Evolutionary conservation across 108 stramenopile species (phyloP).

Genomic region (Schizochytrium sp.): DNA sequence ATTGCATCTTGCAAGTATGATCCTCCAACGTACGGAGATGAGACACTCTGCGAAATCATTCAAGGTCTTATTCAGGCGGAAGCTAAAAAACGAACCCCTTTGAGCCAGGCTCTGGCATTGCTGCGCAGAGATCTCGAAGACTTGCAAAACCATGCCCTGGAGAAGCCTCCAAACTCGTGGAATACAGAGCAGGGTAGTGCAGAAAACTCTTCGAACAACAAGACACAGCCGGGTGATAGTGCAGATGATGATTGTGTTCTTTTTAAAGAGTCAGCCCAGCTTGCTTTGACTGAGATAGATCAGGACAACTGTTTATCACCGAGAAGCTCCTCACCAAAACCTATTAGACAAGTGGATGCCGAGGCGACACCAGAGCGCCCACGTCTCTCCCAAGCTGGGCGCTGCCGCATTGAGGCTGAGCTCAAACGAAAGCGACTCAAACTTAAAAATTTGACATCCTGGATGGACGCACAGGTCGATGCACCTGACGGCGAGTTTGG

Average conservation of each 20-base stretch:
- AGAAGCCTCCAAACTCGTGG: no score
- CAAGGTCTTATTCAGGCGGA: not conserved
- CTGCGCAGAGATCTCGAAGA: not conserved
- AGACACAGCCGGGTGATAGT: no score
- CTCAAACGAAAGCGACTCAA: not conserved
- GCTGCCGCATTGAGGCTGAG: not conserved
- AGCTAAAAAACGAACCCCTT: not conserved
- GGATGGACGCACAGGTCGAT: not conserved
- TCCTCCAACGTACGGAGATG: not conserved
- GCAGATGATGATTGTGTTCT: no score
- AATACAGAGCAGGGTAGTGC: no score
- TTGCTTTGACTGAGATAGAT: no score
- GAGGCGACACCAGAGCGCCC: not conserved
- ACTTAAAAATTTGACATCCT: not conserved
- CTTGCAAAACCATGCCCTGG: not conserved
- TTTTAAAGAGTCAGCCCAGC: no score
- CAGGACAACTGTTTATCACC: no score
- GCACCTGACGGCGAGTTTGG: not conserved
- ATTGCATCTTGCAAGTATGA: constrained; percentile 29
- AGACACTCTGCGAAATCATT: not conserved
- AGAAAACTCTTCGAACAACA: no score
- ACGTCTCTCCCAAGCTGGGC: not conserved
- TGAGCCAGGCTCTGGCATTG: not conserved
- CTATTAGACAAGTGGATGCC: not conserved
- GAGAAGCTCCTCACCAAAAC: no score